Conservation (phyloP, 1,284 basidiomycete genomes). For the Chalciporus piperatoides region DNA sequence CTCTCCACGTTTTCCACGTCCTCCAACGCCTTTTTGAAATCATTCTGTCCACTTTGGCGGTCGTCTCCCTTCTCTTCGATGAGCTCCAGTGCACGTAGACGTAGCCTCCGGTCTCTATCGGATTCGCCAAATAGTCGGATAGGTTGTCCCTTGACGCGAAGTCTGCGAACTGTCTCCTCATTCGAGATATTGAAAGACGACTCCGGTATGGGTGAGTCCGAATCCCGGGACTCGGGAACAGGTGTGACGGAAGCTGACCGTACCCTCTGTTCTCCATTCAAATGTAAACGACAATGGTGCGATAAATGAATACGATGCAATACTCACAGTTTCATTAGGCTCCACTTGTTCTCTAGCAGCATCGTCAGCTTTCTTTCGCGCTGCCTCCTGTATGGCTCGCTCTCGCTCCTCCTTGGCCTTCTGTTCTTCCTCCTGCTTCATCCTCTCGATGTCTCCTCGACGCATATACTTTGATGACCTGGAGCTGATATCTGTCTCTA, state of each 20-base stretch:
- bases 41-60: conserved; percentile 80
- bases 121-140: conserved; percentile 94
- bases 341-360: conserved; percentile 14
- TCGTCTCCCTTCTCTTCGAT: conserved; percentile 86
- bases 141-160: conserved; percentile 90
- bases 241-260: conserved; percentile 43
- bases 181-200: conserved; percentile 87
- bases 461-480: conserved; percentile 83
- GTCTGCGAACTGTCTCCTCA: conserved; percentile 85
- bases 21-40: conserved; percentile 91
- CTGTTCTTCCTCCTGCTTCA: conserved; percentile 63
- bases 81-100: conserved; percentile 89
- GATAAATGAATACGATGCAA: conserved; percentile 22
- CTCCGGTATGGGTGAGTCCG: conserved; percentile 52
- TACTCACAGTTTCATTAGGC: conserved; percentile 41
- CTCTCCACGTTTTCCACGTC: conserved; percentile 85
- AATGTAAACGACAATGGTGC: conserved; percentile 33
- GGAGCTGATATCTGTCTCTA: conserved; percentile 40
- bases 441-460: conserved; percentile 73
- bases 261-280: conserved; percentile 48
- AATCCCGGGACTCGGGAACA: conserved; percentile 30
- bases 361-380: conserved; percentile 28
- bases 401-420: conserved; percentile 50
- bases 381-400: conserved; percentile 34
- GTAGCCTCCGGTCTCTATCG: conserved; percentile 88